Evolutionary conservation across 805 yeast species (phyloP), one percentile per base, ranked within the genome.

Genomic region (Zygotorulaspora sp.): DNA sequence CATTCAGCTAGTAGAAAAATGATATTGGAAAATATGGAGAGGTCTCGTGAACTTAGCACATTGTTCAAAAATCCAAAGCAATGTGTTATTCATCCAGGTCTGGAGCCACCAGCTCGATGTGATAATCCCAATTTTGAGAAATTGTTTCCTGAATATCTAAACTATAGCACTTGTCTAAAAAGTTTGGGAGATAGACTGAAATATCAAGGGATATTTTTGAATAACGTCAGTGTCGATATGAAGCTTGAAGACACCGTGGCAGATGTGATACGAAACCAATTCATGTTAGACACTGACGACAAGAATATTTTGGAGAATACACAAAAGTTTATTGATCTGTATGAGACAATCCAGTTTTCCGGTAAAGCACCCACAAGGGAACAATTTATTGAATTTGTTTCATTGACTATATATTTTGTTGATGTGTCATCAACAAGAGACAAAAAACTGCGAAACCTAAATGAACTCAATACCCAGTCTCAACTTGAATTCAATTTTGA

Each of bases 341-440:
- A 86, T 62, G 96, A 88, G 48, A 64, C 66, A 34, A 67, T 81
- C 24, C 66, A 86, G 42, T 88, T 78, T 58, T 74, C 90, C 5
- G 83, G 84, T 2, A 58, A 66, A 13, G 68, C 76, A 12, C 75
- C 86, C 12, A 60, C 72, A 1, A 78, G 80, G 45, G 66, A 63
- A 3, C 81, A 80, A 27, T 77, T 88, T 51, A 59, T 75, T 19
- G 70, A 66, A 28, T 78, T 85, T 52, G 74, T 87, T 68, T 68
- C 67, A 30, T 48, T 63, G 4, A 68, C 62, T 5, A 57, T 66
- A 6, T 60, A 51, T 22, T 58, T 66, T 30, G 49, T 61, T 4
- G 66, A 65, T 33, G 30, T 50, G 5, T 38, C 50, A 10, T 20
- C 49, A 21, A 41, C 48, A 9, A 41, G 45, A 18, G 53, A 49